Conservation (phyloP, 345 rosid genomes). For the Hibiscus mutabilis region DNA sequence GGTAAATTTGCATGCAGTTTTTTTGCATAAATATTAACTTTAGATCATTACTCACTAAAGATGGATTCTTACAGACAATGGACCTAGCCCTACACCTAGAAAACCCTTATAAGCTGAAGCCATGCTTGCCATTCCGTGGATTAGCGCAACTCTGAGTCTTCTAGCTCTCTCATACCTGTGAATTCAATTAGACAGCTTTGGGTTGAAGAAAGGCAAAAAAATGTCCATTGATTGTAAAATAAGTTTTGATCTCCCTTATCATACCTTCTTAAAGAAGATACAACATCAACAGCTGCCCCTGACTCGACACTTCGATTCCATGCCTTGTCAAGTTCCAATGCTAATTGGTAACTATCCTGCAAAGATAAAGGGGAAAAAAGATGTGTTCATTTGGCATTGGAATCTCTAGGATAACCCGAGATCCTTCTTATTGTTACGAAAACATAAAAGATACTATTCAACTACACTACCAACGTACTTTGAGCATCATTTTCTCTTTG, state of each 20-base stretch:
- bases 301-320: conserved; percentile 58
- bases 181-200: conserved; percentile 3
- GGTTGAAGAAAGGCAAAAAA: background rate
- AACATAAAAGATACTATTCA: too few species aligned
- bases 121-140: conserved; percentile 93
- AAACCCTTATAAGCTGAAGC: conserved; percentile 93
- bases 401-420: background rate
- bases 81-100: conserved; percentile 96
- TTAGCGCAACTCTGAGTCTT: conserved; percentile 66
- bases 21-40: background rate
- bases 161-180: conserved; percentile 72
- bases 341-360: conserved; percentile 88
- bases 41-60: background rate
- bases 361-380: background rate
- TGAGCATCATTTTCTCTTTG: background rate
- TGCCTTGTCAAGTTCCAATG: conserved; percentile 76
- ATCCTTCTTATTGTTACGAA: background rate
- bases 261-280: conserved; percentile 70
- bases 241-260: background rate
- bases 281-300: conserved; percentile 46
- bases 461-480: background rate
- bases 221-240: background rate
- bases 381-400: background rate
- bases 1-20: conserved; percentile 6
- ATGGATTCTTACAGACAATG: conserved; percentile 53